Evolutionary conservation across 768 basidiomycete species (phyloP).

Genomic region (Pholiota microspora): DNA sequence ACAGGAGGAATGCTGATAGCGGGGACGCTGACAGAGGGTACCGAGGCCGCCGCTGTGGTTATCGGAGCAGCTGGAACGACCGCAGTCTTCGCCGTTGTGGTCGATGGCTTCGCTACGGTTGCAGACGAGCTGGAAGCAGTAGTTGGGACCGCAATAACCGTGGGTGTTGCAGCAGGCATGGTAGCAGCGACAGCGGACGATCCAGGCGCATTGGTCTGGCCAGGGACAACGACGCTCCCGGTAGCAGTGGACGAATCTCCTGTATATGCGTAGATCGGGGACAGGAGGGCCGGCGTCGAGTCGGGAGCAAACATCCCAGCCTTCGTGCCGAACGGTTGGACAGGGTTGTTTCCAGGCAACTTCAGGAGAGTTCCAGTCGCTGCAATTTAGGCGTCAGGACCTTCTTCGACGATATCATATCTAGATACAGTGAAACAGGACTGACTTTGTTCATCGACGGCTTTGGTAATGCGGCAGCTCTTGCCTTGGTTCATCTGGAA

Average conservation of each 20-base stretch:
- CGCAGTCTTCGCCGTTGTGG: not conserved
- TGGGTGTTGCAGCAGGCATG: not conserved
- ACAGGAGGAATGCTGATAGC: conserved; percentile 11
- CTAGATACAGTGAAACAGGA: conserved; percentile 5
- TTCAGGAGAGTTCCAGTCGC: conserved; percentile 43
- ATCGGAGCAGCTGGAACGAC: not conserved
- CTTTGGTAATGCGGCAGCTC: conserved; percentile 43
- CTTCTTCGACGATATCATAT: not conserved
- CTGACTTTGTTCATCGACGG: conserved; percentile 46
- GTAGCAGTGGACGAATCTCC: conserved; percentile 36
- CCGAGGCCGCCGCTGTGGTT: not conserved
- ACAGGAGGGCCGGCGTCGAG: conserved; percentile 37
- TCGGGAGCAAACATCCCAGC: conserved; percentile 32
- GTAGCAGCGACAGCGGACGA: conserved; percentile 8
- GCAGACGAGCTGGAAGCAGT: not conserved
- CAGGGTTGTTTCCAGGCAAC: conserved; percentile 56
- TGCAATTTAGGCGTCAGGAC: conserved; percentile 13
- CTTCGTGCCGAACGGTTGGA: conserved; percentile 33
- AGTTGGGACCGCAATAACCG: not conserved
- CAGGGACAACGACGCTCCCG: conserved; percentile 26
- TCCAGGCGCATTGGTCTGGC: conserved; percentile 3
- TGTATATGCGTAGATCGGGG: conserved; percentile 47
- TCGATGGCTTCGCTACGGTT: not conserved
- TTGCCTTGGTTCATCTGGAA: conserved; percentile 40
- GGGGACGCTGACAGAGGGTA: conserved; percentile 3